Evolutionary conservation across 495 filamentous ascomycete genomes (phyloP), one percentile per base, ranked within the genome.

Genomic region (Xeromyces bisporus): DNA sequence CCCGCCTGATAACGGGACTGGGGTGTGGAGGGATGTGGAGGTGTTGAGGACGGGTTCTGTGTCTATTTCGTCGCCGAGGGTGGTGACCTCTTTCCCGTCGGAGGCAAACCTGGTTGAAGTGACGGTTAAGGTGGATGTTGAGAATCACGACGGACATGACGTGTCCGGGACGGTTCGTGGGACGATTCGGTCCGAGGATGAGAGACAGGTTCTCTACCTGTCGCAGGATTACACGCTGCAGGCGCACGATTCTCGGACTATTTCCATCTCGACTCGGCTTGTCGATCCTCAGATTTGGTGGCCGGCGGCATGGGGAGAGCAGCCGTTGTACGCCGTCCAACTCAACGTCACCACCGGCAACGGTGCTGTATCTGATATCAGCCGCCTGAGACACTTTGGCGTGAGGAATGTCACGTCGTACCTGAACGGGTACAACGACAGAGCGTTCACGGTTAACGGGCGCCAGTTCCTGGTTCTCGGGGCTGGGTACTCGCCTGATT

Each of bases 261-360:
- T 68, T 0, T 41, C 46, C 1, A 41, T 58, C 1, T 47, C 47
- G 3, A 39, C 62, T 2, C 18, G 64, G 10, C 51, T 73, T 0
- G 31, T 51, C 2, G 56, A 69, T 15, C 74, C 80, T 2, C 48
- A 66, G 12, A 58, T 89, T 13, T 92, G 83, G 83, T 85, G 75
- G 55, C 80, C 83, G 9, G 55, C 67, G n/a, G 53, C 64, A 5
- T 84, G 83, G 59, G 83, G 83, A 16, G 48, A 65, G 31, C 81
- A 86, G 38, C 73, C 75, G 0, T 52, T 87, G 7, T 89, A 87
- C 44, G 62, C 45, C 44, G 28, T 71, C 48, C 32, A 50, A 3
- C 31, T 69, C 4, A 55, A 54, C 7, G 48, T 21, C 20, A 21
- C 55, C 2, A 46, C 50, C 2, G 36, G 56, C 2, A 37, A 51